phyloP scores from a whole-genome alignment of 2,329 filamentous ascomycete genomes.

The Dendrostoma leiphaemia region DNA sequence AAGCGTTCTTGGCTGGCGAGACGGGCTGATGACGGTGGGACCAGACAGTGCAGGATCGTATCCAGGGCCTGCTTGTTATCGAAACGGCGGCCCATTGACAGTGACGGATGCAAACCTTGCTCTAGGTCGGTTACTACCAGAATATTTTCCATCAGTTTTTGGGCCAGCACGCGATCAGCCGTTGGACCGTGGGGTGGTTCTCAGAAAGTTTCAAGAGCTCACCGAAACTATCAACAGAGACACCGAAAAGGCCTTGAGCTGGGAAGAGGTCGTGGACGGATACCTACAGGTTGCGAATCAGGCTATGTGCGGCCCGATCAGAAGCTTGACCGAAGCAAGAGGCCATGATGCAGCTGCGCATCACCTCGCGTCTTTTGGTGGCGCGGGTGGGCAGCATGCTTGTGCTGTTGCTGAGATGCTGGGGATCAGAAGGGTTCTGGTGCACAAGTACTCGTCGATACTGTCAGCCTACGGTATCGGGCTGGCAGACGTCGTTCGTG shows the following conservation, averaged over 20 bases:
- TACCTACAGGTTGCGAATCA: constrained; percentile 10
- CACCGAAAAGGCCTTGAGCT: not conserved
- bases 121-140: constrained; percentile 7
- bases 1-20: constrained; percentile 8
- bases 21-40: constrained; percentile 7
- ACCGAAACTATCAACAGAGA: constrained; percentile 4
- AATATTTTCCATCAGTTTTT: constrained; percentile 10
- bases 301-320: constrained; percentile 12
- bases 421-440: not conserved
- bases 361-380: constrained; percentile 54
- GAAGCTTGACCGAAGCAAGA: constrained; percentile 4
- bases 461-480: constrained; percentile 13
- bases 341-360: constrained; percentile 51
- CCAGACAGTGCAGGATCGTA: constrained; percentile 5
- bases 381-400: constrained; percentile 11
- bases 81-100: constrained; percentile 11
- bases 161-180: constrained; percentile 5
- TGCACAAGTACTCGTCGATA: constrained; percentile 13
- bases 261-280: constrained; percentile 9
- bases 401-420: constrained; percentile 7
- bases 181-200: constrained; percentile 2
- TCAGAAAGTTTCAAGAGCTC: not conserved
- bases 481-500: constrained; percentile 13
- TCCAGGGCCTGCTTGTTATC: constrained; percentile 9
- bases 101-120: constrained; percentile 11